Evolutionary conservation across 2,329 filamentous ascomycete genomes (phyloP), one percentile per base, ranked within the genome.

Genomic region (Verticillium nonalfalfae): DNA sequence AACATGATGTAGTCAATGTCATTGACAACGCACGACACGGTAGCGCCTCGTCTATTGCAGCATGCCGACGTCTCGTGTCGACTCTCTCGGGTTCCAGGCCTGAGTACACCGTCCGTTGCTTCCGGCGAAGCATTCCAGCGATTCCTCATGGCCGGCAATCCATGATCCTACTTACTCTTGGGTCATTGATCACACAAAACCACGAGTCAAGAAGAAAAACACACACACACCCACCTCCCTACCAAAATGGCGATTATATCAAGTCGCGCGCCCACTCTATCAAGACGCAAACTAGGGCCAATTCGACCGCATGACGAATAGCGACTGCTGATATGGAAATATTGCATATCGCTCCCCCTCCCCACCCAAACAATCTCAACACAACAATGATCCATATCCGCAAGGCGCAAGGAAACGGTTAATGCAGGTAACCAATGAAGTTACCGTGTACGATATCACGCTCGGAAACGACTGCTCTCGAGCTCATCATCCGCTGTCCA

Each of bases 11-110:
- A n/a, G 13, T 18, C n/a, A 50, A n/a, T 21, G 26, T 50, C 64
- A 56, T 60, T 58, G 62, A 54, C 59, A 59, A 56, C 36, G 57
- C 57, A 55, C 35, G 50, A 40, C 35, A 63, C 55, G 56, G 55
- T 18, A 10, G 26, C 45, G 10, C 7, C 7, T 21, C 45, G 21
- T 50, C 33, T 45, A 58, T 50, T 52, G 57, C 34, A 58, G 57
- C 57, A 58, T 58, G 57, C 57, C 57, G 39, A 39, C 57, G 57
- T 58, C 38, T 45, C 57, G 57, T 50, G 57, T 58, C 15, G 33
- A 34, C 38, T 58, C 50, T 58, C 33, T n/a, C n/a, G n/a, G 35
- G n/a, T 18, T 26, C 11, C 13, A n/a, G 57, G 34, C 11, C 4
- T 39, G 7, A 14, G 15, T 57, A 15, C 33, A 33, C 26, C 26